A percentile compares a stretch with the other conserved stretches of the same genome.
Evolutionary conservation across 495 filamentous ascomycete genomes (phyloP).

Genomic region (Gamarada debralockiae): DNA sequence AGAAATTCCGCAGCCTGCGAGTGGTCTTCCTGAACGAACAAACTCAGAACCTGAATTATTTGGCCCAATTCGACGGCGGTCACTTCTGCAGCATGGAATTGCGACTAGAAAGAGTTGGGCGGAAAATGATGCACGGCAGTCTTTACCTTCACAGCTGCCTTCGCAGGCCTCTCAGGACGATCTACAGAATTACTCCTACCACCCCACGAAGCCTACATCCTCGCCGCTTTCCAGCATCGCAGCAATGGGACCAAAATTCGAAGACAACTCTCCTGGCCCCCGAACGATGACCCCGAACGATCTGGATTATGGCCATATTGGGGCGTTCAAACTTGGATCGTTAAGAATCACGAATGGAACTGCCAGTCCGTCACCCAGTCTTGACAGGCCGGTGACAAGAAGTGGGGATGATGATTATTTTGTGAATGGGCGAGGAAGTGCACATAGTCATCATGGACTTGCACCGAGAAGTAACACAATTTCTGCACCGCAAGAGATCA

Average conservation of each 20-base stretch:
- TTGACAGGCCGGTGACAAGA: background rate
- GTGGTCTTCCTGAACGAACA: conserved; percentile 1
- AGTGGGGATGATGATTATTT: conserved; percentile 16
- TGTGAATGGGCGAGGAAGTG: background rate
- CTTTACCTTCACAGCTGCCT: conserved; percentile 7
- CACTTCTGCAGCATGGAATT: conserved; percentile 23
- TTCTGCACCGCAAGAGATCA: background rate
- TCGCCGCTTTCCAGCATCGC: conserved; percentile 6
- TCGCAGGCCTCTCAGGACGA: conserved; percentile 1
- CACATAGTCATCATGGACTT: background rate
- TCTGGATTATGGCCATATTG: conserved; percentile 31
- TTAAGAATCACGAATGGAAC: conserved; percentile 55
- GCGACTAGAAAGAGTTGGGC: conserved; percentile 19
- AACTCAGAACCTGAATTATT: conserved; percentile 17
- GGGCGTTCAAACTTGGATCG: conserved; percentile 55
- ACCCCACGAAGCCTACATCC: background rate
- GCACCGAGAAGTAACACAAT: conserved; percentile 11
- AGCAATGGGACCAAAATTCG: conserved; percentile 4
- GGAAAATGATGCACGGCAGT: conserved; percentile 9
- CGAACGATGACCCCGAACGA: conserved; percentile 23
- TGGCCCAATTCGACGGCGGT: conserved; percentile 18
- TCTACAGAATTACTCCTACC: conserved; percentile 2
- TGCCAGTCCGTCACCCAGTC: conserved; percentile 37
- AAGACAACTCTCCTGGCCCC: conserved; percentile 1
- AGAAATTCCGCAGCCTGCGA: background rate